A percentile compares a stretch with the other conserved stretches of the same genome.
These are phyloP conservation scores for Leishmania mexicana DNA, from an alignment of 208 protist genomes.

Conservation along the genomic window DNA sequence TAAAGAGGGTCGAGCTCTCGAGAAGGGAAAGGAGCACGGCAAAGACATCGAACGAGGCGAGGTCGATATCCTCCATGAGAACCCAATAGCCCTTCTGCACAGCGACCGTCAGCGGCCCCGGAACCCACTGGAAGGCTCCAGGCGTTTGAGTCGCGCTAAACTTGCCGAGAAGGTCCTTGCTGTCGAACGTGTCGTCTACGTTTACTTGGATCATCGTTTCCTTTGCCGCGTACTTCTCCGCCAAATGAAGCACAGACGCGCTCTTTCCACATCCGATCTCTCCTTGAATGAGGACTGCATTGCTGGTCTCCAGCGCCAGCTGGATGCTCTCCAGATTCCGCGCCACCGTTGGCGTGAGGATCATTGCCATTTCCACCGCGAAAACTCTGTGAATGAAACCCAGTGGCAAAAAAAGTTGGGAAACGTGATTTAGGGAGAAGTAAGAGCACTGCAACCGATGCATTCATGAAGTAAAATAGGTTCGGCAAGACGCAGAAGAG, in stretches of 20 bases:
- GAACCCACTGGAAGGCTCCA: slow-evolving; percentile 98
- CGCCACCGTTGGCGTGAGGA: slow-evolving; percentile 68
- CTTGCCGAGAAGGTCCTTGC: slow-evolving; percentile 98
- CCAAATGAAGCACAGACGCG: slow-evolving; percentile 61
- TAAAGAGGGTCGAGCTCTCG: slow-evolving; percentile 94
- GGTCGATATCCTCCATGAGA: slow-evolving; percentile 99
- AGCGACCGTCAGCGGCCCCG: slow-evolving; percentile 96
- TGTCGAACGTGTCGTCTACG: slow-evolving; percentile 98
- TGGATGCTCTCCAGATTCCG: slow-evolving; percentile 73
- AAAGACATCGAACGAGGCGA: slow-evolving; percentile 98
- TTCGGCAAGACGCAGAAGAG: neutral
- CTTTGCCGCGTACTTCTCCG: slow-evolving; percentile 56
- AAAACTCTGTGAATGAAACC: neutral
- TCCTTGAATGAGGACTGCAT: slow-evolving; percentile 84
- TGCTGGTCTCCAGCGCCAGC: slow-evolving; percentile 62
- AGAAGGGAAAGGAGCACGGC: slow-evolving; percentile 97
- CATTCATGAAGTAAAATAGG: neutral
- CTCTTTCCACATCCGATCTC: slow-evolving; percentile 90
- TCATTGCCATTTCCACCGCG: slow-evolving; percentile 28
- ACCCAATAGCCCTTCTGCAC: slow-evolving; percentile 97
- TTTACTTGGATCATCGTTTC: slow-evolving; percentile 88
- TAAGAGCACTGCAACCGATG: neutral
- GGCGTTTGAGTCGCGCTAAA: slow-evolving; percentile 98
- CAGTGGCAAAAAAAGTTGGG: neutral
- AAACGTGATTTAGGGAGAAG: neutral